These are phyloP conservation scores for Trapa bicornis DNA, from an alignment of 345 rosid genomes.

Conservation along the genomic window DNA sequence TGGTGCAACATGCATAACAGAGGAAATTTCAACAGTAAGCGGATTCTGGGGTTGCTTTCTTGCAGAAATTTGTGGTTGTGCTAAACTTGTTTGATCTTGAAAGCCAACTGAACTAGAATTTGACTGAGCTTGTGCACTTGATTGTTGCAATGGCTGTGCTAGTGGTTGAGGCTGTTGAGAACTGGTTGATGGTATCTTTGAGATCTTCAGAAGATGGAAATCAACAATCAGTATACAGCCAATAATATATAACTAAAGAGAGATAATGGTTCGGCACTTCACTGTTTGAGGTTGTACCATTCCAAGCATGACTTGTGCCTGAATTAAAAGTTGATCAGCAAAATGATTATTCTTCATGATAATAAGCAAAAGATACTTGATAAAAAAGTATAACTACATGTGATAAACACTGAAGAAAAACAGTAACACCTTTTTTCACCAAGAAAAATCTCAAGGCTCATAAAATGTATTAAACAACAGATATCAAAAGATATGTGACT, in stretches of 20 bases:
- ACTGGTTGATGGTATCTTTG: constrained; percentile 44
- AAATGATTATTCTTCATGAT: background rate
- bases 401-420: background rate
- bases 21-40: constrained; percentile 32
- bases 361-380: background rate
- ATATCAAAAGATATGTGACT: background rate
- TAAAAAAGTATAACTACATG: background rate
- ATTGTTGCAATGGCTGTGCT: constrained; percentile 36
- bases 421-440: background rate
- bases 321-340: constrained; percentile 5
- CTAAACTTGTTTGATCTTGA: constrained; percentile 40
- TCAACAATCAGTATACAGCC: background rate
- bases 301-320: constrained; percentile 99
- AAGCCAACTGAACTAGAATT: constrained; percentile 31
- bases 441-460: background rate
- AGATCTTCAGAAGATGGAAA: constrained; percentile 36
- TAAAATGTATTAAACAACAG: background rate
- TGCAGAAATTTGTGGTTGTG: constrained; percentile 34
- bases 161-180: constrained; percentile 48
- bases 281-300: constrained; percentile 96
- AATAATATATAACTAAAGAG: constrained; percentile 1
- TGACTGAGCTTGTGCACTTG: constrained; percentile 35
- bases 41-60: constrained; percentile 55
- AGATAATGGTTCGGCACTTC: constrained; percentile 12
- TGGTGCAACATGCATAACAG: constrained; percentile 33